Evolutionary conservation across 345 rosid genomes (phyloP), one percentile per base, ranked within the genome.

Genomic region (Moricandia moricandioides): DNA sequence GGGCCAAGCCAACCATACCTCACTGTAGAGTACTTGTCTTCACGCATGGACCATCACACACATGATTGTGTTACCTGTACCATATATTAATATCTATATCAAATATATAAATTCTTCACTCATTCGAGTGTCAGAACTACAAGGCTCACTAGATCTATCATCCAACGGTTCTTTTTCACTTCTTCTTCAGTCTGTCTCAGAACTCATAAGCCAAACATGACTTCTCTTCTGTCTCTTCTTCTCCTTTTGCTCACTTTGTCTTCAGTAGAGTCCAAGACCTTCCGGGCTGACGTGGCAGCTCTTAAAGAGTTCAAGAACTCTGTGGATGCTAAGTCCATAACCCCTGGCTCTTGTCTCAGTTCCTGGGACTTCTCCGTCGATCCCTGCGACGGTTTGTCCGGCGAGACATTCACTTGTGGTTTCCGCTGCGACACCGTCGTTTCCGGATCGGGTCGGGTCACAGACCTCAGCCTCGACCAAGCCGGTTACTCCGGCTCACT

Each of bases 321-420:
- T 3, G 59, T 88, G 0, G 86, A 87, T 31, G 39, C 83, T 8
- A 78, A 64, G 62, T 89, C 97, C 0, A 66, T 87, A 33, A 82
- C 4, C 35, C 90, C 91, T 1, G 98, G 98, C 8, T 93, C 97
- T 3, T 91, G 98, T 74, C 65, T 91, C 65, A 82, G 86, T 69
- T 84, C 97, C 0, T 93, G 97, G 98, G 90, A 93, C 72, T 93
- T 93, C 84, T 73, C 89, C 4, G 62, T 82, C 35, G 98, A 91
- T 71, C 98, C 97, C 7, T 93, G 97, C 65, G 98, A 89, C 81
- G 67, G 10, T 80, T 81, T 89, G 39, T 93, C 85, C 84, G 72
- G 89, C 68, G 92, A 91, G 13, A 69, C 73, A 21, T 91, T 93
- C 89, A 87, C 90, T 0, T 93, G 98, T 65, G 98, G 98, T 13